These are phyloP conservation scores for Dothidotthia symphoricarpi DNA, from an alignment of 2,329 filamentous ascomycete genomes.

Conservation along the genomic window DNA sequence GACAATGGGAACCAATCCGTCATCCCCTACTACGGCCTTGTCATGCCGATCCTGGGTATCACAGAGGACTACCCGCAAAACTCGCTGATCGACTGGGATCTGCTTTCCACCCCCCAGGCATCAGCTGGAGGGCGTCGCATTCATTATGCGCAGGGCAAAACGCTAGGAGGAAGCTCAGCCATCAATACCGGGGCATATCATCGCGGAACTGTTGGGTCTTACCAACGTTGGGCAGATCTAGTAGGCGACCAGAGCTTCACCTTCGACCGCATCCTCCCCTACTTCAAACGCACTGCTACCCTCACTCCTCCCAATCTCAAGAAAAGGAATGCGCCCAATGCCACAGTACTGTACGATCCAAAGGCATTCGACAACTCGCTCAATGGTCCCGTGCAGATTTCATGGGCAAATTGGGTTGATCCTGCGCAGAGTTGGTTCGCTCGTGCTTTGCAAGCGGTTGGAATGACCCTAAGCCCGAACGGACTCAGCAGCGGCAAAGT, in stretches of 20 bases:
- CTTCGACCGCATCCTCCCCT: slow-evolving; percentile 27
- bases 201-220: slow-evolving; percentile 20
- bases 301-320: slow-evolving; percentile 30
- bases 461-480: slow-evolving; percentile 11
- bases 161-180: slow-evolving; percentile 31
- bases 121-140: slow-evolving; percentile 21
- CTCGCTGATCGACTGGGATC: slow-evolving; percentile 30
- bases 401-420: slow-evolving; percentile 29
- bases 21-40: slow-evolving; percentile 21
- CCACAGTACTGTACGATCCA: slow-evolving; percentile 19
- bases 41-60: slow-evolving; percentile 17
- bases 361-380: slow-evolving; percentile 14
- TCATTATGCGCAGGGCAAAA: slow-evolving; percentile 36
- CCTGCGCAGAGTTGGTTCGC: slow-evolving; percentile 25
- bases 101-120: slow-evolving; percentile 21
- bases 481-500: slow-evolving; percentile 27
- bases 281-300: slow-evolving; percentile 29
- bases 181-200: slow-evolving; percentile 30
- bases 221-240: slow-evolving; percentile 31
- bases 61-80: slow-evolving; percentile 19
- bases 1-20: slow-evolving; percentile 30
- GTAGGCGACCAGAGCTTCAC: slow-evolving; percentile 34
- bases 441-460: slow-evolving; percentile 21
- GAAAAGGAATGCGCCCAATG: slow-evolving; percentile 18
- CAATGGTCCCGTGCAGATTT: slow-evolving; percentile 23